phyloP scores from a whole-genome alignment of 345 rosid genomes.

The Citrus sp. region DNA sequence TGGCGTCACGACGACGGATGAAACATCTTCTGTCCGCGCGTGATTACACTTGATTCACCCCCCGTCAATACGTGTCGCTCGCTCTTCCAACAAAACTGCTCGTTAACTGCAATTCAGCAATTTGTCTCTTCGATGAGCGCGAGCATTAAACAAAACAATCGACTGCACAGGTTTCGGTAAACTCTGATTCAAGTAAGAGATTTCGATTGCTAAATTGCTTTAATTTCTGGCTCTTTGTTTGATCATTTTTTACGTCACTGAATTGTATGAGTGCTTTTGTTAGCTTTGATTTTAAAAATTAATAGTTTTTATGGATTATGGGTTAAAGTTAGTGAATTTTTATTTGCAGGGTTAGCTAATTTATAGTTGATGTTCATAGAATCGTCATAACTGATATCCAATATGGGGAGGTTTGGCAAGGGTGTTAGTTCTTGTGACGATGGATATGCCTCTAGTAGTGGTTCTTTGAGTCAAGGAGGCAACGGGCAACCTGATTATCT shows the following conservation, averaged over 20 bases:
- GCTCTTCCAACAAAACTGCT: background rate
- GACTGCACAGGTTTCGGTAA: background rate
- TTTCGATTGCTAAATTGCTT: background rate
- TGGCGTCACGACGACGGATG: background rate
- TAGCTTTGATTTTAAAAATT: background rate
- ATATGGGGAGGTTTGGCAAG: constrained; percentile 30
- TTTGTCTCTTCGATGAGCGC: background rate
- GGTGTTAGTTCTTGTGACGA: constrained; percentile 18
- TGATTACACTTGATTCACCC: background rate
- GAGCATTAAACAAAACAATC: background rate
- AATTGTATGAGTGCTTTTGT: background rate
- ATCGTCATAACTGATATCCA: background rate
- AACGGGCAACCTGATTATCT: constrained; percentile 22
- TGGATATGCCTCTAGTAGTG: constrained; percentile 9
- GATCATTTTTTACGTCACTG: background rate
- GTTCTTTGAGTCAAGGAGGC: constrained; percentile 2
- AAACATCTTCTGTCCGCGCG: background rate
- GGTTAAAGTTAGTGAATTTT: background rate
- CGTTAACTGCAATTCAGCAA: background rate
- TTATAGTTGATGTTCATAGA: background rate
- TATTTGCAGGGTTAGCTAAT: constrained; percentile 4
- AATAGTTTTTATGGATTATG: background rate
- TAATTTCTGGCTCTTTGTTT: background rate
- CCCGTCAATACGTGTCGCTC: background rate
- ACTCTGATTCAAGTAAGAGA: background rate